Conservation (phyloP, 2,329 filamentous ascomycete species). For the Epichloe gansuensis region DNA sequence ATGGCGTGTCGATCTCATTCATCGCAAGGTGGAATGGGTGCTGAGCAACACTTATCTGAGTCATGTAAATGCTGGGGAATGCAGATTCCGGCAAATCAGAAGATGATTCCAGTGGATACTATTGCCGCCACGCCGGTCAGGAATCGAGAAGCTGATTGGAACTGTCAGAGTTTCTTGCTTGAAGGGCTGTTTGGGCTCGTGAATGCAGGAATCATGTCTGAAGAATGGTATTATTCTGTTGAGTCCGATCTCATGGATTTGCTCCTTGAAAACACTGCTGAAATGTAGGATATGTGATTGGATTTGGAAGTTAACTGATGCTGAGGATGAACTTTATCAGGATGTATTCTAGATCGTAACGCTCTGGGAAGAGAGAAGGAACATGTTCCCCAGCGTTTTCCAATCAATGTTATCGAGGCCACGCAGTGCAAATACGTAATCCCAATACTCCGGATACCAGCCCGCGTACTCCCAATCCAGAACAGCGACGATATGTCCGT, state of each 20-base stretch:
- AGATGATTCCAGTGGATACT: background rate
- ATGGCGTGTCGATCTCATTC: background rate
- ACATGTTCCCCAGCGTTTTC: constrained; percentile 3
- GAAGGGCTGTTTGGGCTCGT: background rate
- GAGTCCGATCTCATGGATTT: background rate
- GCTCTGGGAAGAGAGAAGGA: no score
- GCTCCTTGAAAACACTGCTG: no score
- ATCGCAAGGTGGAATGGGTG: background rate
- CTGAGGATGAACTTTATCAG: no score
- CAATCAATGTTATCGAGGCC: constrained; percentile 11
- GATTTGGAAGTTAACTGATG: no score
- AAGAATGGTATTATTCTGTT: no score
- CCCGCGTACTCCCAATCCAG: constrained; percentile 9
- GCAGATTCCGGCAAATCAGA: background rate
- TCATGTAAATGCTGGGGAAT: background rate
- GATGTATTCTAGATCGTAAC: no score
- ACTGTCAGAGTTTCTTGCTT: background rate
- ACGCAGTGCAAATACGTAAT: constrained; percentile 4
- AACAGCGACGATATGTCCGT: constrained; percentile 3
- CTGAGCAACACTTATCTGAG: background rate
- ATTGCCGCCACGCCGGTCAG: background rate
- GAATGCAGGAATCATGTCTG: background rate
- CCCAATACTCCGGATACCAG: constrained; percentile 8
- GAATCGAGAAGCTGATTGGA: background rate
- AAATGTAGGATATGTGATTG: no score